Base-by-base conservation (phyloP, 495 filamentous ascomycete genomes). In the Rhizodiscina lignyota region DNA sequence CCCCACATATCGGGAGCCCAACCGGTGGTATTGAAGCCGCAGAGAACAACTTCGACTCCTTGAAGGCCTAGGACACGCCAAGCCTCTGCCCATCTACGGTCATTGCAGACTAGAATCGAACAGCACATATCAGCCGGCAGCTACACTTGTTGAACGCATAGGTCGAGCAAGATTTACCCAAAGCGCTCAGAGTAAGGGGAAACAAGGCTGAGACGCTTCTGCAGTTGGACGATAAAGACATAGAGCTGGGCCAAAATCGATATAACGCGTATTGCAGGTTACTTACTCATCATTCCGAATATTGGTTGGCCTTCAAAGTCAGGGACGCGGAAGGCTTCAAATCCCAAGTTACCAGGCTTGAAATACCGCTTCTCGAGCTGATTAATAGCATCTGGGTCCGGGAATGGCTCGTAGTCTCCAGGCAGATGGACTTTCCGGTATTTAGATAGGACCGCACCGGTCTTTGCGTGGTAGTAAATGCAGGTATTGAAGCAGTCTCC, bases 351-450 rank as follows among this genome's bases (percentile, higher is more conserved):
- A 2, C 60, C 62, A 6, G 57, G 56, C 28, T 52, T 48, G 42
- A 67, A 67, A 50, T 63, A 67, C 17, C 62, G 46, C 45, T 67
- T 67, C 42, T 67, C 62, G 8, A 67, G 52, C 51, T 66, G 60
- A 32, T 66, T 61, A 21, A 58, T 48, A 18, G 56, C 61, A 6
- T 56, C 53, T 0, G 60, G 57, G 20, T 62, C 51, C n/a, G 53
- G 45, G 16, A 59, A 58, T 2, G 62, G 62, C 48, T 66, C 63
- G 16, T 49, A 44, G 26, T 58, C 56, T 3, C 62, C 63, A 5
- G 62, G 62, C 4, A 67, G 49, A 40, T 67, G 62, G 18, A 67
- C 49, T 46, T 67, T 67, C 34, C 63, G 52, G 42, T 67, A 66
- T 41, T 61, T 64, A 13, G 51, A 46, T 12, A 67, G 45, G 16